Percentiles rank a stretch among this genome's conserved stretches.
Evolutionary conservation across 2,329 filamentous ascomycete species (phyloP).

Genomic region (Diaporthe ampelina): DNA sequence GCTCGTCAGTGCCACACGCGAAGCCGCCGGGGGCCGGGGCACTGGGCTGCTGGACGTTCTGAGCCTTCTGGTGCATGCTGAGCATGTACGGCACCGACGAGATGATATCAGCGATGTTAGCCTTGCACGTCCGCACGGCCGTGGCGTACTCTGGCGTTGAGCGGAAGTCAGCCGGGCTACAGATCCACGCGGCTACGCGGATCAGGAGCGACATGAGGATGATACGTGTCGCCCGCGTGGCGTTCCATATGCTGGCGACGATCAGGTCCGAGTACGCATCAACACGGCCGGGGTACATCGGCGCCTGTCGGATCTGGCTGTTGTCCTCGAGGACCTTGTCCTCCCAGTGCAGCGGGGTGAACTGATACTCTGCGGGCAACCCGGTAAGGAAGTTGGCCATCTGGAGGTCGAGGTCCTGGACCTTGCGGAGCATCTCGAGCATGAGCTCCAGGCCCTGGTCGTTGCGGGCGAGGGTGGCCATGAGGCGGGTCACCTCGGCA

Average conservation of each 20-base stretch:
- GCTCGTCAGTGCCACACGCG: constrained; percentile 63
- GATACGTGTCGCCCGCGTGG: constrained; percentile 66
- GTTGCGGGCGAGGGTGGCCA: constrained; percentile 61
- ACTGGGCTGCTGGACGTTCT: not conserved
- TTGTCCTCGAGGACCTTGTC: constrained; percentile 64
- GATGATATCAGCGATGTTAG: constrained; percentile 70
- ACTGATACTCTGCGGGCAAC: constrained; percentile 64
- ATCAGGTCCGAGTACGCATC: constrained; percentile 72
- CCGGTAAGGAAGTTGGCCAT: constrained; percentile 64
- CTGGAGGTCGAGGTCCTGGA: constrained; percentile 67
- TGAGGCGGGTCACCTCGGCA: constrained; percentile 64
- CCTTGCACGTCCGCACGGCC: constrained; percentile 63
- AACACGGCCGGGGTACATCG: constrained; percentile 70
- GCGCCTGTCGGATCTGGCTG: constrained; percentile 60
- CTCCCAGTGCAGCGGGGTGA: constrained; percentile 68
- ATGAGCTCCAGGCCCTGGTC: constrained; percentile 65
- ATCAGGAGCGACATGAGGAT: constrained; percentile 69
- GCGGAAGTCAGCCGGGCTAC: constrained; percentile 71
- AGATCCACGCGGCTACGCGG: constrained; percentile 72
- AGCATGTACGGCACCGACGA: constrained; percentile 72
- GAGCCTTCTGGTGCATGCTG: constrained; percentile 61
- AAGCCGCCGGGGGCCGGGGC: constrained; percentile 55
- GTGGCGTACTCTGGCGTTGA: constrained; percentile 73
- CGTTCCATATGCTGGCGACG: constrained; percentile 69
- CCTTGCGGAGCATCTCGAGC: constrained; percentile 65